These are phyloP conservation scores for Tetrastigma voinierianum DNA, from an alignment of 164 flowering plant species.

Conservation along the genomic window DNA sequence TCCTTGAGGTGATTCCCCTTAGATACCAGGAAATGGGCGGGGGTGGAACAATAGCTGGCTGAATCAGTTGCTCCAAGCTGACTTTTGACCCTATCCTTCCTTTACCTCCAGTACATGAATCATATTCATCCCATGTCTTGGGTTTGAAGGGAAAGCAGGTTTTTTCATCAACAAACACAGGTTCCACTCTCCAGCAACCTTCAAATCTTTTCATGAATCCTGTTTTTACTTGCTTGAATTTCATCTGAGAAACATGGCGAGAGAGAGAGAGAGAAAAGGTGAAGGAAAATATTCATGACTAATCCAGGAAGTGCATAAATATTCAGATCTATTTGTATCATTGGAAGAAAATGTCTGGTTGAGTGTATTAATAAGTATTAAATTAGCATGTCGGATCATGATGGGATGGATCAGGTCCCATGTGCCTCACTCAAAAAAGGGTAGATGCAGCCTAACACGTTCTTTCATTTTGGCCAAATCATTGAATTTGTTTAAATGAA, in stretches of 20 bases:
- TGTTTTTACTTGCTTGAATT: slow-evolving; percentile 79
- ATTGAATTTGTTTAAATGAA: too few species aligned
- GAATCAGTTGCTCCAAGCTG: slow-evolving; percentile 72
- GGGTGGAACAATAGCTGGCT: slow-evolving; percentile 91
- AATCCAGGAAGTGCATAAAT: too few species aligned
- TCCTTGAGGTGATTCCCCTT: slow-evolving; percentile 78
- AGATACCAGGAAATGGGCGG: slow-evolving; percentile 99
- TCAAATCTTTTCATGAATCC: slow-evolving; percentile 93
- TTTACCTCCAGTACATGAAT: slow-evolving; percentile 64
- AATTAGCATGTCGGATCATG: too few species aligned
- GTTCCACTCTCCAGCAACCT: slow-evolving; percentile 85
- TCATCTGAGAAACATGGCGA: slow-evolving; percentile 53
- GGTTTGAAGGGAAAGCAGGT: slow-evolving; percentile 70
- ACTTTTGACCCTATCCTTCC: slow-evolving; percentile 87
- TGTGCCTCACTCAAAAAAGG: too few species aligned
- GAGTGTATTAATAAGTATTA: too few species aligned
- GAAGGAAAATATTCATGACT: background rate
- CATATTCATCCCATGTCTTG: slow-evolving; percentile 55
- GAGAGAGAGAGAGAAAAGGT: too few species aligned
- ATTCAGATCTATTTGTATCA: too few species aligned
- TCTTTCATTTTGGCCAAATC: too few species aligned
- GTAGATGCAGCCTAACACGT: too few species aligned
- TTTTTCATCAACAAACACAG: slow-evolving; percentile 72
- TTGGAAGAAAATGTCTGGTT: too few species aligned
- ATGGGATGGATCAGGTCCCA: too few species aligned